Conservation (phyloP, 768 basidiomycete species). For the Suillus placidus region DNA sequence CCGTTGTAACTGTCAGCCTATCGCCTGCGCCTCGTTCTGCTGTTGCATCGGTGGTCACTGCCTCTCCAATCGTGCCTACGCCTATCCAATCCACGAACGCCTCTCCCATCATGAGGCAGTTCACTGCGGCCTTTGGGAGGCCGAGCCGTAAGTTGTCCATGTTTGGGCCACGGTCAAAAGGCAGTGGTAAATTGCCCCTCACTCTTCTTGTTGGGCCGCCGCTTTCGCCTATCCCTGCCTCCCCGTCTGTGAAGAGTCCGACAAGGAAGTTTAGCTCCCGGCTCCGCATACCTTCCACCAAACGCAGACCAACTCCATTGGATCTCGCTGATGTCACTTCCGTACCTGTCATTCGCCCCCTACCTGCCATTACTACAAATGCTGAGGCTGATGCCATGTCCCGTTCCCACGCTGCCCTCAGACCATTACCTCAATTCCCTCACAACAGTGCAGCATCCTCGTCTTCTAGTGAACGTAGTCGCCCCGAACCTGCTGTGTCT, state of each 20-base stretch:
- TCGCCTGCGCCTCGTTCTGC: constrained; percentile 11
- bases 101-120: constrained; percentile 3
- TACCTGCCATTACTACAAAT: constrained; percentile 1
- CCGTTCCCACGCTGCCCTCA: neutral
- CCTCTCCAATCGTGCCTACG: neutral
- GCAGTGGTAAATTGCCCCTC: constrained; percentile 15
- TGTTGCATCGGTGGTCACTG: neutral
- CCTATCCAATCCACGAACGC: neutral
- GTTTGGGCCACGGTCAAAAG: constrained; percentile 4
- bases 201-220: constrained; percentile 6
- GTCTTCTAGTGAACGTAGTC: neutral
- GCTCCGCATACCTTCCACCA: constrained; percentile 15
- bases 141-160: neutral
- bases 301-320: constrained; percentile 5
- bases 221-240: constrained; percentile 3
- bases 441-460: neutral
- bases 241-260: neutral
- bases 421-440: constrained; percentile 16
- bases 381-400: constrained; percentile 4
- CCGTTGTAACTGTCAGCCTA: constrained; percentile 8
- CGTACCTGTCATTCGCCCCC: constrained; percentile 4
- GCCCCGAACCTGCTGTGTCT: neutral
- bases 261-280: constrained; percentile 16
- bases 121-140: constrained; percentile 3
- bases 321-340: neutral